These are phyloP conservation scores for Rhizopogon salebrosus DNA, from an alignment of 768 basidiomycete genomes.

Conservation along the genomic window DNA sequence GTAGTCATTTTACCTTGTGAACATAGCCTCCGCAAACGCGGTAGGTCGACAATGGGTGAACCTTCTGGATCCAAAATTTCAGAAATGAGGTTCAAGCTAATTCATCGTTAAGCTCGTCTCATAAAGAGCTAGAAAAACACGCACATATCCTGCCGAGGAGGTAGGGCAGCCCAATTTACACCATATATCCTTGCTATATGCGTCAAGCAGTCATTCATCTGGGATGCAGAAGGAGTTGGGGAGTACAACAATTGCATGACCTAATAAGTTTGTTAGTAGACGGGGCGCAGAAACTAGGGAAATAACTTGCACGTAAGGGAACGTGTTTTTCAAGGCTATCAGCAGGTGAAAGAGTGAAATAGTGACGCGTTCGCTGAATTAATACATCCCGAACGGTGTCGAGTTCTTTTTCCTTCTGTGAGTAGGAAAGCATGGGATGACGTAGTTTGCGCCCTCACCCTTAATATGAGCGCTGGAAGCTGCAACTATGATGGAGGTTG, in stretches of 20 bases:
- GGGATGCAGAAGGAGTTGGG: constrained; percentile 49
- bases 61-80: constrained; percentile 52
- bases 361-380: constrained; percentile 48
- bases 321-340: constrained; percentile 50
- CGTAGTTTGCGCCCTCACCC: constrained; percentile 34
- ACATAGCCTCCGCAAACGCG: constrained; percentile 51
- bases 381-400: constrained; percentile 49
- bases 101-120: constrained; percentile 5
- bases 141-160: constrained; percentile 57
- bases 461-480: constrained; percentile 50
- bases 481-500: constrained; percentile 62
- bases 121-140: constrained; percentile 14
- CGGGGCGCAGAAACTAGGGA: not conserved
- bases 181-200: constrained; percentile 48
- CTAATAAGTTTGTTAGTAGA: constrained; percentile 21
- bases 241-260: constrained; percentile 48
- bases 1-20: constrained; percentile 43
- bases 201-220: constrained; percentile 51
- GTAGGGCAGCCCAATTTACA: constrained; percentile 60
- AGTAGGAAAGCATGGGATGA: not conserved
- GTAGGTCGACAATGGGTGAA: constrained; percentile 49
- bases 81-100: constrained; percentile 41
- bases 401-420: constrained; percentile 42
- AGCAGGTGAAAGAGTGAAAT: constrained; percentile 50
- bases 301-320: constrained; percentile 40